Evolutionary conservation across 1,284 basidiomycete species (phyloP).

Genomic region (Cryptococcus sp.): DNA sequence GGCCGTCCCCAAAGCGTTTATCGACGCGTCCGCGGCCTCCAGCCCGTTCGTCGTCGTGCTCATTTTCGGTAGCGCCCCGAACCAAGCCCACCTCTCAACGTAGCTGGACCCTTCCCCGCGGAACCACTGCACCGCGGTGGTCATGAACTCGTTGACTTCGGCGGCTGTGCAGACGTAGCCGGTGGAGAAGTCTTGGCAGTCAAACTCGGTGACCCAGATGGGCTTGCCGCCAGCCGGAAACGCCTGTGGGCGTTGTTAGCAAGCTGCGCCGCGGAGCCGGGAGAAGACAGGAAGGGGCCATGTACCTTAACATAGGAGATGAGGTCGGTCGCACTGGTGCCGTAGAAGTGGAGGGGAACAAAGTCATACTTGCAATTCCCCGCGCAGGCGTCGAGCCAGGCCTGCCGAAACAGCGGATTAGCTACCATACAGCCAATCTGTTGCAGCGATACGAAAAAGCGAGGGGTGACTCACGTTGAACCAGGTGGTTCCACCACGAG

Average conservation of each 20-base stretch:
- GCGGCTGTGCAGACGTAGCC: constrained; percentile 23
- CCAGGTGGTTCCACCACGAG: constrained; percentile 34
- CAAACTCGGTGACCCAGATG: constrained; percentile 39
- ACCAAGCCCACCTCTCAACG: constrained; percentile 36
- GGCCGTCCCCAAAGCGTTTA: constrained; percentile 26
- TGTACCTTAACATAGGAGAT: constrained; percentile 29
- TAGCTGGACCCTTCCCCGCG: constrained; percentile 18
- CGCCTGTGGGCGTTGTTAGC: neutral
- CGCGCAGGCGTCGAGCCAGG: constrained; percentile 25
- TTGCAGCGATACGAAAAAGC: neutral
- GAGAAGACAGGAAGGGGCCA: neutral
- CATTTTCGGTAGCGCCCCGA: constrained; percentile 29
- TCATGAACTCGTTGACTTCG: constrained; percentile 31
- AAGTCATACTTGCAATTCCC: constrained; percentile 39
- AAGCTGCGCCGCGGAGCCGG: constrained; percentile 3
- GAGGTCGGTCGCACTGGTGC: constrained; percentile 27
- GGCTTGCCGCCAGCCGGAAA: constrained; percentile 22
- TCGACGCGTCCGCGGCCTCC: constrained; percentile 21
- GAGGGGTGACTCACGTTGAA: constrained; percentile 25
- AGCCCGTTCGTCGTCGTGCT: constrained; percentile 22
- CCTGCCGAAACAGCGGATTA: neutral
- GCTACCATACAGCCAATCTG: neutral
- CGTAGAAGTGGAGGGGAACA: constrained; percentile 40
- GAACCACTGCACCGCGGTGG: constrained; percentile 26
- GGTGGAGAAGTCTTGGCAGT: constrained; percentile 22